Evolutionary conservation across 441 rosid genomes (phyloP).

Genomic region (Adansonia gregorii): DNA sequence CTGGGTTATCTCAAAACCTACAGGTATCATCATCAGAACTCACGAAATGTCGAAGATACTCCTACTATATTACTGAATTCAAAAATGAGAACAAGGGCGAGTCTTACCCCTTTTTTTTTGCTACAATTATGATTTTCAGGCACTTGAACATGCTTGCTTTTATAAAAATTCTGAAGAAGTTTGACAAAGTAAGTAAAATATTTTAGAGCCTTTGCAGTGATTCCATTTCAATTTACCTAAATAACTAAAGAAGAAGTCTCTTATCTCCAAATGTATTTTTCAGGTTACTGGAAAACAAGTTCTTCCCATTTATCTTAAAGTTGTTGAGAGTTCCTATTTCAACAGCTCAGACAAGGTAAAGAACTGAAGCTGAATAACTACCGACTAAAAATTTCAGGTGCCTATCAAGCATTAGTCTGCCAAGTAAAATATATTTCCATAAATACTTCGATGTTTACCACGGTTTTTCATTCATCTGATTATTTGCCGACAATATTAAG

Average conservation of each 20-base stretch:
- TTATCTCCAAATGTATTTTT: slow-evolving; percentile 18
- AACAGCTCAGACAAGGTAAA: slow-evolving; percentile 91
- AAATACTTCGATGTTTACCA: slow-evolving; percentile 37
- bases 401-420: slow-evolving; percentile 6
- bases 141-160: slow-evolving; percentile 97
- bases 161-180: slow-evolving; percentile 90
- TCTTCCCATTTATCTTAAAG: slow-evolving; percentile 85
- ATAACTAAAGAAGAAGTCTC: neutral
- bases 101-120: neutral
- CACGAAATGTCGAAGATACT: neutral
- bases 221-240: slow-evolving; percentile 23
- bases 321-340: slow-evolving; percentile 92
- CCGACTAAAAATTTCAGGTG: slow-evolving; percentile 22
- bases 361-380: slow-evolving; percentile 21
- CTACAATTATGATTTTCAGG: slow-evolving; percentile 45
- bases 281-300: slow-evolving; percentile 90
- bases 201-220: neutral
- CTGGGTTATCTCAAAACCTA: slow-evolving; percentile 87
- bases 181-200: slow-evolving; percentile 67
- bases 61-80: neutral
- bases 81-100: neutral
- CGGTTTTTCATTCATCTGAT: slow-evolving; percentile 28
- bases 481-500: slow-evolving; percentile 43
- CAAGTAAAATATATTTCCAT: slow-evolving; percentile 21
- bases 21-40: slow-evolving; percentile 45